Evolutionary conservation across 2,329 filamentous ascomycete genomes (phyloP).

Genomic region (Gyromitra esculenta): DNA sequence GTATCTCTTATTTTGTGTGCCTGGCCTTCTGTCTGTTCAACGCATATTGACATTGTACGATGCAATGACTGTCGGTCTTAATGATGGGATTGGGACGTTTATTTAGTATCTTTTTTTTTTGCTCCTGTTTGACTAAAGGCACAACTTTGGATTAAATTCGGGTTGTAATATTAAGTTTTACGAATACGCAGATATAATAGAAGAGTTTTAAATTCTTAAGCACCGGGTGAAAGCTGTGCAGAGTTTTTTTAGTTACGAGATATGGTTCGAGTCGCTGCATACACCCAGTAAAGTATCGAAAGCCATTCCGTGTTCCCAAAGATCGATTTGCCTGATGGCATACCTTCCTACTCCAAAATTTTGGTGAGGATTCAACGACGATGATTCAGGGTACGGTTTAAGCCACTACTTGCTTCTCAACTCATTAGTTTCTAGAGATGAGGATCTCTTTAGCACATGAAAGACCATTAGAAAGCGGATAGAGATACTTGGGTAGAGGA

Average conservation of each 20-base stretch:
- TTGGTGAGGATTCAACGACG: too few relatives aligned
- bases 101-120: conserved; percentile 2
- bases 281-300: too few relatives aligned
- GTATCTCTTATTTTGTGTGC: conserved; percentile 4
- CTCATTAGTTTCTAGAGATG: too few relatives aligned
- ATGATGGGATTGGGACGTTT: conserved; percentile 1
- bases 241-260: not conserved
- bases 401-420: too few relatives aligned
- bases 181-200: conserved; percentile 3
- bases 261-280: not conserved
- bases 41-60: conserved; percentile 3
- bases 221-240: not conserved
- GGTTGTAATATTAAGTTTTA: conserved; percentile 11
- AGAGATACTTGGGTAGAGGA: too few relatives aligned
- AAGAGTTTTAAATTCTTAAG: not conserved
- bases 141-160: not conserved
- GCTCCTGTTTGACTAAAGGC: not conserved
- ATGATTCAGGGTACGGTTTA: too few relatives aligned
- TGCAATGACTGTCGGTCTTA: not conserved
- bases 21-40: not conserved
- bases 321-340: too few relatives aligned
- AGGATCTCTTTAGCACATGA: too few relatives aligned
- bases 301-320: too few relatives aligned
- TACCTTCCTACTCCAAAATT: too few relatives aligned
- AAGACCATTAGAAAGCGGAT: too few relatives aligned